Conservation (phyloP, 495 filamentous ascomycete species). For the Rostrohypoxylon terebratum region DNA sequence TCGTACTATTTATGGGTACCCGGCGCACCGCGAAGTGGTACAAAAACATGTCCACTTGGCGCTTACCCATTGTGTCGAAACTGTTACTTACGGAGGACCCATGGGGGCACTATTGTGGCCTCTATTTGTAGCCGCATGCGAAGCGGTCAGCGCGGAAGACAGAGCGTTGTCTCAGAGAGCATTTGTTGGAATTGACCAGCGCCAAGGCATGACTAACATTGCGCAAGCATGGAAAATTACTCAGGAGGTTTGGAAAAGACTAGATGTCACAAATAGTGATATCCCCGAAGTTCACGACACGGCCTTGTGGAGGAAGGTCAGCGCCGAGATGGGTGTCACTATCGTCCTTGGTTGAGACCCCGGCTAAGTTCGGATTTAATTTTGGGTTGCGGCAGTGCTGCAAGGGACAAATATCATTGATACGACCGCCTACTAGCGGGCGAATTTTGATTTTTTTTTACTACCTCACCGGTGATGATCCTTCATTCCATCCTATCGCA, state of each 20-base stretch:
- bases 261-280: constrained; percentile 49
- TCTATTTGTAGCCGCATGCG: constrained; percentile 69
- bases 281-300: constrained; percentile 31
- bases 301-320: constrained; percentile 62
- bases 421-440: not conserved
- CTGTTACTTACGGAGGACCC: constrained; percentile 64
- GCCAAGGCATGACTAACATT: constrained; percentile 73
- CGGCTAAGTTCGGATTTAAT: constrained; percentile 8
- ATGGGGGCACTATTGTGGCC: constrained; percentile 73
- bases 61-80: constrained; percentile 64
- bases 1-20: constrained; percentile 62
- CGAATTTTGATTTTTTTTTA: not conserved
- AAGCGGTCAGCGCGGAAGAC: constrained; percentile 59
- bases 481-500: constrained; percentile 6
- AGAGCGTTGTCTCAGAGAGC: constrained; percentile 58
- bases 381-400: not conserved
- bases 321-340: constrained; percentile 62
- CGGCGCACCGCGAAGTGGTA: constrained; percentile 59
- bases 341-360: constrained; percentile 65
- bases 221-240: constrained; percentile 67
- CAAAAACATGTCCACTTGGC: constrained; percentile 63
- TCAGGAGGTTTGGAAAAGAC: constrained; percentile 67
- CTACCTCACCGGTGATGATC: constrained; percentile 11
- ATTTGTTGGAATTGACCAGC: constrained; percentile 61
- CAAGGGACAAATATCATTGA: constrained; percentile 4